Conservation (phyloP, 345 rosid genomes). For the Bretschneidera sinensis region DNA sequence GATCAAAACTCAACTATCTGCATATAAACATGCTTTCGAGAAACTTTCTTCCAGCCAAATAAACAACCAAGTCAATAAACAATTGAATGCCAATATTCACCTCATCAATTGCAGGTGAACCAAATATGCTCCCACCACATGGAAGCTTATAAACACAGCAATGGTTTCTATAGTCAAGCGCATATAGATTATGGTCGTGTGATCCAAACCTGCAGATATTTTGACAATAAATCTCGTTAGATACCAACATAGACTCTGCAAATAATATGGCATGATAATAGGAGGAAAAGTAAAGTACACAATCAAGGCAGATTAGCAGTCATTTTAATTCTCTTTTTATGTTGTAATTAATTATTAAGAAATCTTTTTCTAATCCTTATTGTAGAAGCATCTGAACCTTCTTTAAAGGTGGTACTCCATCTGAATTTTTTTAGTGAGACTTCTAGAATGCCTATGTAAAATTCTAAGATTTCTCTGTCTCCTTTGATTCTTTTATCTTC, state of each 20-base stretch:
- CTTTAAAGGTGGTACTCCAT: too few species aligned
- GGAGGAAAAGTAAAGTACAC: slow-evolving; percentile 3
- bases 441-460: too few species aligned
- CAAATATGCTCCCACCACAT: slow-evolving; percentile 90
- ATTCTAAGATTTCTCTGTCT: too few species aligned
- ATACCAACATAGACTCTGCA: slow-evolving; percentile 6
- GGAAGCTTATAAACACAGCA: slow-evolving; percentile 62
- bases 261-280: background rate
- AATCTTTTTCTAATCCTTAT: too few species aligned
- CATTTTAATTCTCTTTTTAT: too few species aligned
- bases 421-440: too few species aligned
- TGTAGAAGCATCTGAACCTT: too few species aligned
- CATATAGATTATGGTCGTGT: slow-evolving; percentile 81
- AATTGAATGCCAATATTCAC: slow-evolving; percentile 30
- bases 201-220: slow-evolving; percentile 82
- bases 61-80: background rate
- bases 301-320: background rate
- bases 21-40: background rate
- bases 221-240: slow-evolving; percentile 10
- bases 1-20: background rate
- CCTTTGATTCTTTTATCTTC: too few species aligned
- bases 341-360: too few species aligned
- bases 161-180: slow-evolving; percentile 67
- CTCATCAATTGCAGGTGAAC: slow-evolving; percentile 90
- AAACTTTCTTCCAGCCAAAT: background rate